Base-by-base conservation (phyloP, 768 basidiomycete species). In the Dacryopinax primogenitus region DNA sequence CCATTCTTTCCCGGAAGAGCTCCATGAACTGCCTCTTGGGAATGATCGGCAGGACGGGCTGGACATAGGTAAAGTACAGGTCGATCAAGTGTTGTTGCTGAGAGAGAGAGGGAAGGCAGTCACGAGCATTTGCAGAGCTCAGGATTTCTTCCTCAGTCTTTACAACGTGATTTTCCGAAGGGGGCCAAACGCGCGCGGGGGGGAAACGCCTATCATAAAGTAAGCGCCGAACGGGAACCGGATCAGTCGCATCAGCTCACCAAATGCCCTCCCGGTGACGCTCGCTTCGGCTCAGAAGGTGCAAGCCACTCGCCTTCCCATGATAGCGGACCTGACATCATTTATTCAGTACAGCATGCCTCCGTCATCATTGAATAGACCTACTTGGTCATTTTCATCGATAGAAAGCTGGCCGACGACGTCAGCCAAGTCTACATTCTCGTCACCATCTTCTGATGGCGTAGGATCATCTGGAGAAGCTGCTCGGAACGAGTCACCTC, bases 171-270 rank as follows among this genome's bases (percentile, higher is more conserved):
- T 66, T 33, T 30, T 71, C 69, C 1, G 68, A 86, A 82, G 84
- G 84, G 0, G 92, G 92, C 92, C 92, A 94, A 28, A 92, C 87
- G n/a, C 91, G 81, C 1, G 90, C 87, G 69, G 85, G 86, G 0
- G 92, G 90, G 75, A 94, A 93, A 32, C 85, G 84, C 68, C 62
- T 63, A 34, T 21, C 28, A 28, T 7, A 45, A 18, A 33, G 39
- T 44, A n/a, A 65, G 30, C 23, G 13, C n/a, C 26, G 64, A 33
- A 15, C 13, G 9, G 11, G 15, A 47, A 13, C 32, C 2, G 13
- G 7, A 62, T 9, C 32, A 62, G 3, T 4, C 21, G 18, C 23
- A 62, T 30, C 21, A 37, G n/a, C 6, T 4, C 33, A 63, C 33
- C 70, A 16, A 70, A 70, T 18, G 33, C 62, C 35, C 16, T 34